A percentile compares a stretch with the other conserved stretches of the same genome.
phyloP scores from a whole-genome alignment of 2,329 filamentous ascomycete genomes.

The Zymoseptoria tritici region DNA sequence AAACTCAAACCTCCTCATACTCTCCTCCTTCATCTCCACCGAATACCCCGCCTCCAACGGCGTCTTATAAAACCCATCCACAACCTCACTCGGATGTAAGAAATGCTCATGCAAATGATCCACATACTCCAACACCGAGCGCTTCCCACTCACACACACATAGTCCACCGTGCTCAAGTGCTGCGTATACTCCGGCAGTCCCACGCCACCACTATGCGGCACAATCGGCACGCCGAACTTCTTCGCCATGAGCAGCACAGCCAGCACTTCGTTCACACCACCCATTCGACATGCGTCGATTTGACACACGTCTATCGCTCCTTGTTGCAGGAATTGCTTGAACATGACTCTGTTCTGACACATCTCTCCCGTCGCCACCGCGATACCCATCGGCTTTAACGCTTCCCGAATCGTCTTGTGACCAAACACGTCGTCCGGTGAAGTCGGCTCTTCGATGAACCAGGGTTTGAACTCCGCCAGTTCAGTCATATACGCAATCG shows the following conservation, averaged over 20 bases:
- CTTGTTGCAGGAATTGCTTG: slow-evolving; percentile 77
- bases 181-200: slow-evolving; percentile 88
- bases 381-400: slow-evolving; percentile 65
- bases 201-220: slow-evolving; percentile 82
- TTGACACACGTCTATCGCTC: slow-evolving; percentile 81
- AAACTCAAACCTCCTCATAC: slow-evolving; percentile 72
- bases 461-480: slow-evolving; percentile 78
- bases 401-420: slow-evolving; percentile 80
- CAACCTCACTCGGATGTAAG: slow-evolving; percentile 68
- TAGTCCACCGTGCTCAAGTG: slow-evolving; percentile 91
- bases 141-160: slow-evolving; percentile 73
- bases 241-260: slow-evolving; percentile 78
- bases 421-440: slow-evolving; percentile 80
- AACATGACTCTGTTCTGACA: slow-evolving; percentile 91
- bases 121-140: slow-evolving; percentile 74
- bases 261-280: slow-evolving; percentile 84
- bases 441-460: slow-evolving; percentile 85
- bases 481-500: slow-evolving; percentile 77
- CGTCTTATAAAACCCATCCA: slow-evolving; percentile 81
- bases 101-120: slow-evolving; percentile 94
- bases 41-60: slow-evolving; percentile 78
- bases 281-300: slow-evolving; percentile 85
- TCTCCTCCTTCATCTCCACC: slow-evolving; percentile 86
- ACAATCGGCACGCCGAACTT: slow-evolving; percentile 76
- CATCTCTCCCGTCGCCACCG: slow-evolving; percentile 89